Conservation (phyloP, 2,329 filamentous ascomycete genomes). For the Aspergillus puulaauensis region DNA sequence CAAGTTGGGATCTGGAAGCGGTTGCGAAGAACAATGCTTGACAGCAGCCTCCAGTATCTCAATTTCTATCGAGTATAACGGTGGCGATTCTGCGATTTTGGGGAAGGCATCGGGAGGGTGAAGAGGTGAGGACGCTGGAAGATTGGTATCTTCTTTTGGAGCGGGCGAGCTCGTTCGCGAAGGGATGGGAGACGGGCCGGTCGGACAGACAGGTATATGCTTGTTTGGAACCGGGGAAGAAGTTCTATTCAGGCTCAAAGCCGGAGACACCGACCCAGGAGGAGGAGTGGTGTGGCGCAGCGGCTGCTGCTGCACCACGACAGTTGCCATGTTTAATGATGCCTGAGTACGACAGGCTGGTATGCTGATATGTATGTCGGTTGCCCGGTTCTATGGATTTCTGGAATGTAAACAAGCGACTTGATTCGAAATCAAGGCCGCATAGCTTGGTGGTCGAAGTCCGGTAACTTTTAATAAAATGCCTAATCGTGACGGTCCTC, state of each 20-base stretch:
- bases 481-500: background rate
- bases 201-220: constrained; percentile 84
- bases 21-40: constrained; percentile 73
- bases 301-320: constrained; percentile 48
- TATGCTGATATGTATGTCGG: constrained; percentile 1
- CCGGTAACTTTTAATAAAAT: background rate
- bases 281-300: constrained; percentile 51
- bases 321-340: constrained; percentile 42
- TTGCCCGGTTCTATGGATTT: background rate
- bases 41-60: constrained; percentile 69
- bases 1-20: constrained; percentile 77
- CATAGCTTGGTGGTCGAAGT: constrained; percentile 1
- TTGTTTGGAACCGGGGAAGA: constrained; percentile 76
- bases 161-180: constrained; percentile 67
- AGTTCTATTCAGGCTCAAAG: constrained; percentile 59
- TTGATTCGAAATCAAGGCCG: background rate
- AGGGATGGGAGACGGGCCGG: constrained; percentile 65
- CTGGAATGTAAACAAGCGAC: background rate
- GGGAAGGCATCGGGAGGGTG: constrained; percentile 69
- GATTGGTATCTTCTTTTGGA: constrained; percentile 53
- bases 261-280: constrained; percentile 45
- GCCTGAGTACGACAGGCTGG: background rate
- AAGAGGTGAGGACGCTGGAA: constrained; percentile 67
- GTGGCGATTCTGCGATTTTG: constrained; percentile 56
- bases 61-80: constrained; percentile 71